phyloP scores from a whole-genome alignment of 2,329 filamentous ascomycete species.

The Mycosphaerella sp. region DNA sequence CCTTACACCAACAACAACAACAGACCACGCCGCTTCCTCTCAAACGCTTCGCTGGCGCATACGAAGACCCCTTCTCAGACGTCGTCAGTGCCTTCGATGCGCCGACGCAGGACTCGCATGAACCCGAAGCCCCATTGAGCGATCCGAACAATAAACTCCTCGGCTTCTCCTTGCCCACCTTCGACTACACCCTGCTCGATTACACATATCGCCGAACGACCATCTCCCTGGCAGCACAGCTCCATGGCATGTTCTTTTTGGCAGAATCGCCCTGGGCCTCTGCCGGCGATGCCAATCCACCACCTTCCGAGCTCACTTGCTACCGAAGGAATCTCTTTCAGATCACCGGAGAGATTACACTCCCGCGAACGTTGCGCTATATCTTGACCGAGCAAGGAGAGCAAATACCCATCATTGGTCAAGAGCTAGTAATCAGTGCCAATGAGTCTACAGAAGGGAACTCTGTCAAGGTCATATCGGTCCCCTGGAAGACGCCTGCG shows the following conservation, averaged over 20 bases:
- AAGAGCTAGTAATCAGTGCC: conserved; percentile 83
- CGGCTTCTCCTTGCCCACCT: conserved; percentile 44
- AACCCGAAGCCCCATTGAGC: conserved; percentile 49
- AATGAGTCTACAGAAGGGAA: conserved; percentile 94
- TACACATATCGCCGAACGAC: conserved; percentile 58
- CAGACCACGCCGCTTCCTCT: conserved; percentile 26
- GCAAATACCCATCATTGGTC: conserved; percentile 70
- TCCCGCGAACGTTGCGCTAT: conserved; percentile 70
- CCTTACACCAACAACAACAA: neutral
- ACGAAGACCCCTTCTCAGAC: conserved; percentile 48
- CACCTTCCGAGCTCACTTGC: conserved; percentile 82
- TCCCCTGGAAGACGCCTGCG: conserved; percentile 94
- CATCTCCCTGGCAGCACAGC: conserved; percentile 63
- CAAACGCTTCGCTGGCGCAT: conserved; percentile 35
- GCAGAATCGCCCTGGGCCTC: conserved; percentile 67
- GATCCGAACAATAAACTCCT: conserved; percentile 56
- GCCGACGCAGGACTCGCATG: conserved; percentile 35
- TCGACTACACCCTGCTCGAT: conserved; percentile 57
- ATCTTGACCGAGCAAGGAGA: conserved; percentile 79
- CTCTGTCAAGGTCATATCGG: conserved; percentile 85
- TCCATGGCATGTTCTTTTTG: conserved; percentile 84
- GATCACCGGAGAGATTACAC: conserved; percentile 81
- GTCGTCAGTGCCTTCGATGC: conserved; percentile 45
- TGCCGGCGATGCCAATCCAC: conserved; percentile 49
- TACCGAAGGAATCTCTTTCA: conserved; percentile 95